Conservation (phyloP, 257 asterid genomes). For the Solanum dulcamara region DNA sequence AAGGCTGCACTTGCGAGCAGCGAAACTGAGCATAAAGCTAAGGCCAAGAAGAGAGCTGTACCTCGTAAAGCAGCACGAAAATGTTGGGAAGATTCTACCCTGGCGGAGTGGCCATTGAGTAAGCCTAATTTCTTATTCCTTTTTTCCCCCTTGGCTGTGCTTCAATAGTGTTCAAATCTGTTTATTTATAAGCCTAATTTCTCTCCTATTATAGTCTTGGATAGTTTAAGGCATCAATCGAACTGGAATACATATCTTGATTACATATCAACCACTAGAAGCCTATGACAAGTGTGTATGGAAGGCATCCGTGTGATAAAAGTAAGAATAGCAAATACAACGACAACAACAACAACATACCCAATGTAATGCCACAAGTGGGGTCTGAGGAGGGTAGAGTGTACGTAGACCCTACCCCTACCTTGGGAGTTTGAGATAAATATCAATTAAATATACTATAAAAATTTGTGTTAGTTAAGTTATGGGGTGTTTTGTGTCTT, state of each 20-base stretch:
- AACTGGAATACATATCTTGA: background rate
- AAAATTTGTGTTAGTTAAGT: background rate
- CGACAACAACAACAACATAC: background rate
- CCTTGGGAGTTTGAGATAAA: background rate
- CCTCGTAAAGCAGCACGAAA: slow-evolving; percentile 96
- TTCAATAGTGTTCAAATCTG: background rate
- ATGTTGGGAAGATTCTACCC: slow-evolving; percentile 89
- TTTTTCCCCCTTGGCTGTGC: background rate
- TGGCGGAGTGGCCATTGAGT: slow-evolving; percentile 98
- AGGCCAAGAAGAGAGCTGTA: slow-evolving; percentile 76
- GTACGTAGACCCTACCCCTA: background rate
- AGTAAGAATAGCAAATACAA: background rate
- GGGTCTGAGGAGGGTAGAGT: background rate
- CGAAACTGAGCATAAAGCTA: slow-evolving; percentile 81
- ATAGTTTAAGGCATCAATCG: background rate
- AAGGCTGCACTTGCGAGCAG: slow-evolving; percentile 96
- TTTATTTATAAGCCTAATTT: background rate
- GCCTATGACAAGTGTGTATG: background rate
- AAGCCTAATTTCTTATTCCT: slow-evolving; percentile 8
- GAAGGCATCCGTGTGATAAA: background rate
- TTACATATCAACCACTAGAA: background rate
- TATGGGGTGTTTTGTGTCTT: background rate
- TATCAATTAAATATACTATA: background rate
- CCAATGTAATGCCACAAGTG: background rate
- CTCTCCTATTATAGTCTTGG: background rate